Base-by-base conservation (phyloP, 2,329 filamentous ascomycete genomes). In the Mollisia scopiformis region DNA sequence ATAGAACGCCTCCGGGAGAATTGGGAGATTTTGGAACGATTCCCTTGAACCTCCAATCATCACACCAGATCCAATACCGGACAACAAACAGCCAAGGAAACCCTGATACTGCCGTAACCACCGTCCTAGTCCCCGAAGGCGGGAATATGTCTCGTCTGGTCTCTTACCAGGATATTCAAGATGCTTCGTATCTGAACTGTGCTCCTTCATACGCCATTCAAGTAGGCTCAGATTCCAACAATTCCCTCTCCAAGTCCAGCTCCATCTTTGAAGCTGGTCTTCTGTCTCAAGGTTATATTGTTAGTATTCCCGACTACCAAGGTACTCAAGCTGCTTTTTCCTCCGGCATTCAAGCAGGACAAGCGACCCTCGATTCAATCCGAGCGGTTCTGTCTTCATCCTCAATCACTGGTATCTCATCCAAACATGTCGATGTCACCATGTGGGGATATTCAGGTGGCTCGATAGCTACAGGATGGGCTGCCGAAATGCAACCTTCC, bases 281-380 rank as follows among this genome's bases (percentile, higher is more conserved):
- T 8, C 46, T 55, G 47, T 30, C 52, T 16, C 14, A 52, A 13
- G 63, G 63, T 2, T 65, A 31, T 14, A 55, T 56, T 19, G 56
- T 65, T 21, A 61, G 49, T 21, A 39, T 61, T 7, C 57, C 63
- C 2, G 61, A 65, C 14, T 61, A 61, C 37, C 50, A 65, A 31
- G 61, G 61, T 2, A 54, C 37, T 16, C n/a, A 60, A 21, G 52
- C 61, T 3, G 41, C 57, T 8, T 65, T 65, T 35, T 33, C 25
- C 1, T 23, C 57, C 16, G 63, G 61, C 16, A 19, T 41, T 7
- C 57, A 57, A 50, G 37, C 56, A 7, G 60, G 59, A 2, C 31
- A 55, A 6, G 62, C 56, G 14, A 55, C 53, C 2, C 52, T 64
- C 14, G 62, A 64, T 28, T 57, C 56, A 2, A 41, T 64, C 4